These are phyloP conservation scores for Salvia rosmarinus DNA, from an alignment of 257 asterid genomes.

Conservation along the genomic window DNA sequence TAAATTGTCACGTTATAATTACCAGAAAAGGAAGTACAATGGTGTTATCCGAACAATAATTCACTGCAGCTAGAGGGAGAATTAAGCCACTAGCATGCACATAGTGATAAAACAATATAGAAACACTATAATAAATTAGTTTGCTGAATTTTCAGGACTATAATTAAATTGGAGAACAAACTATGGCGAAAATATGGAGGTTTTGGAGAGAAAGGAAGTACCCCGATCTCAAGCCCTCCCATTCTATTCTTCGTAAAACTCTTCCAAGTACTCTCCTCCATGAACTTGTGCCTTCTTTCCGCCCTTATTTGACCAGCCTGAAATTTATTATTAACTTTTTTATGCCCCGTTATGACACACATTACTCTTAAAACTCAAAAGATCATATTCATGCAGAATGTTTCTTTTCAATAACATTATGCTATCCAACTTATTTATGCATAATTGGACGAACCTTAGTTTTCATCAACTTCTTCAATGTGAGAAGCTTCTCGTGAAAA, in stretches of 20 bases:
- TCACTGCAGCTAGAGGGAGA: no score
- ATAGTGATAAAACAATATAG: no score
- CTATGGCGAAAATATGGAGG: background rate
- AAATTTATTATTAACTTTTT: constrained; percentile 10
- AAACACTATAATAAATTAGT: background rate
- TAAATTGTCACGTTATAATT: no score
- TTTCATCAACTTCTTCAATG: constrained; percentile 86
- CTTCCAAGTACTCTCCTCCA: constrained; percentile 75
- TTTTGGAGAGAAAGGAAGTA: background rate
- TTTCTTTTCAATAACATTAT: background rate
- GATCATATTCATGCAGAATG: background rate
- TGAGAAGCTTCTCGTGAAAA: constrained; percentile 96
- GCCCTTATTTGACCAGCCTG: constrained; percentile 92
- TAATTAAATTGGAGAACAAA: background rate
- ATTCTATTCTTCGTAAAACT: constrained; percentile 88
- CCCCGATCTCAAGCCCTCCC: constrained; percentile 66
- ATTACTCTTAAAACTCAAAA: background rate
- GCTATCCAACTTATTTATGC: background rate
- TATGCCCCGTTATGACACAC: background rate
- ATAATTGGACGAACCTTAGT: constrained; percentile 56
- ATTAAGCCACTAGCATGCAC: no score
- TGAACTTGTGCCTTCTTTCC: constrained; percentile 81
- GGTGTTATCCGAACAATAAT: no score
- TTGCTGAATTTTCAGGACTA: background rate
- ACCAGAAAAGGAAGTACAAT: no score